phyloP scores from a whole-genome alignment of 139 green algal species.

The Picochlorum costavermella region DNA sequence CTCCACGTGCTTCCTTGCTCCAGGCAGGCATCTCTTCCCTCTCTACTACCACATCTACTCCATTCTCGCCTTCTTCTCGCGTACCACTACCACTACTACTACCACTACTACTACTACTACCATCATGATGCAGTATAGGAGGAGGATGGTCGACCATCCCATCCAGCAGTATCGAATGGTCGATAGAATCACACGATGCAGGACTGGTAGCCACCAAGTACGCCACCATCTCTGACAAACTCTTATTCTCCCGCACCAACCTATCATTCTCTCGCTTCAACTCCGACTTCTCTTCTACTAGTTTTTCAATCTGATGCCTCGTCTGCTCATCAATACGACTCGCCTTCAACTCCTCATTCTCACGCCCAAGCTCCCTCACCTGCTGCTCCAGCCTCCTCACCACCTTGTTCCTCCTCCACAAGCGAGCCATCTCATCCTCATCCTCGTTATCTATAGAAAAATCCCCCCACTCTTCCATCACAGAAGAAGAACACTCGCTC shows the following conservation, averaged over 20 bases:
- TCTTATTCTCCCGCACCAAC: constrained; percentile 39
- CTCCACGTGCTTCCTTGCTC: too few relatives aligned
- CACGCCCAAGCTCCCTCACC: background rate
- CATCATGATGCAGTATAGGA: too few relatives aligned
- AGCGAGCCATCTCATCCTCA: too few relatives aligned
- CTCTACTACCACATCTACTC: too few relatives aligned
- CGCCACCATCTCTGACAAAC: constrained; percentile 34
- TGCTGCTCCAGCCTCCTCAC: constrained; percentile 13
- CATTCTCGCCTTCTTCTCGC: too few relatives aligned
- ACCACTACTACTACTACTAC: too few relatives aligned
- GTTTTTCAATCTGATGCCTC: constrained; percentile 34
- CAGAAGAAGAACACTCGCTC: background rate
- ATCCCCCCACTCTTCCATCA: background rate
- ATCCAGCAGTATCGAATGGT: too few relatives aligned
- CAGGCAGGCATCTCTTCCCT: too few relatives aligned
- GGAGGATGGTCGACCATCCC: too few relatives aligned
- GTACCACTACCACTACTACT: too few relatives aligned
- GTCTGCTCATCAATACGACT: constrained; percentile 9
- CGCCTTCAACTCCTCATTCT: constrained; percentile 3
- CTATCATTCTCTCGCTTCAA: constrained; percentile 45
- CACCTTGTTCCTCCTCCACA: background rate
- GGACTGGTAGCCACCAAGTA: background rate
- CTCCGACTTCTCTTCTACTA: constrained; percentile 42
- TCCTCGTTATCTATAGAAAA: too few relatives aligned
- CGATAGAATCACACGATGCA: too few relatives aligned